These are phyloP conservation scores for Pythium dissimile DNA, from an alignment of 352 stramenopile species.

Conservation along the genomic window DNA sequence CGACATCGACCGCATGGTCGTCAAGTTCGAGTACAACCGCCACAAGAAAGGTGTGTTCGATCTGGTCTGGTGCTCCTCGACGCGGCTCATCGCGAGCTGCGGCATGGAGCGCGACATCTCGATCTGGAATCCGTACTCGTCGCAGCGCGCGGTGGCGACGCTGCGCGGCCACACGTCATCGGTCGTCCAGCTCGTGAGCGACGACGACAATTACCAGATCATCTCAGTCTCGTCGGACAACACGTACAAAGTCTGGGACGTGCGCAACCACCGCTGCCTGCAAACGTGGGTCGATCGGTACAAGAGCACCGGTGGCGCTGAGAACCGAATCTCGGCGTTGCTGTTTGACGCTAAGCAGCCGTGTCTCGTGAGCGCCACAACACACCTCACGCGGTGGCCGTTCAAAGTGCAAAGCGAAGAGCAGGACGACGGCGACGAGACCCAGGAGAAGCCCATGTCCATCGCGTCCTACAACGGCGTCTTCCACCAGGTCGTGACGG, in stretches of 20 bases:
- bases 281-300: conserved; percentile 72
- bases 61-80: conserved; percentile 69
- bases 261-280: conserved; percentile 73
- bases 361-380: conserved; percentile 65
- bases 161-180: conserved; percentile 72
- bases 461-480: conserved; percentile 75
- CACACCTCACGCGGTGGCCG: conserved; percentile 63
- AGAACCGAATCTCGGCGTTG: conserved; percentile 66
- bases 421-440: conserved; percentile 35
- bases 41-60: conserved; percentile 86
- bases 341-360: conserved; percentile 64
- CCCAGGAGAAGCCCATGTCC: conserved; percentile 45
- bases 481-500: conserved; percentile 83
- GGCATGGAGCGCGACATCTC: conserved; percentile 85
- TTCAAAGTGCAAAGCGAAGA: conserved; percentile 48
- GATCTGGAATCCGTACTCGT: conserved; percentile 90
- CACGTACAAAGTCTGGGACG: conserved; percentile 83
- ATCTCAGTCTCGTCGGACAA: conserved; percentile 82
- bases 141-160: conserved; percentile 66
- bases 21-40: conserved; percentile 82
- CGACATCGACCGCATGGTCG: conserved; percentile 69
- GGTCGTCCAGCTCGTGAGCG: conserved; percentile 69
- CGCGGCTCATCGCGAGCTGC: conserved; percentile 75
- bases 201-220: conserved; percentile 84
- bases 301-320: conserved; percentile 46